Conservation (phyloP, 2,329 filamentous ascomycete genomes). For the Neonectria faginata region DNA sequence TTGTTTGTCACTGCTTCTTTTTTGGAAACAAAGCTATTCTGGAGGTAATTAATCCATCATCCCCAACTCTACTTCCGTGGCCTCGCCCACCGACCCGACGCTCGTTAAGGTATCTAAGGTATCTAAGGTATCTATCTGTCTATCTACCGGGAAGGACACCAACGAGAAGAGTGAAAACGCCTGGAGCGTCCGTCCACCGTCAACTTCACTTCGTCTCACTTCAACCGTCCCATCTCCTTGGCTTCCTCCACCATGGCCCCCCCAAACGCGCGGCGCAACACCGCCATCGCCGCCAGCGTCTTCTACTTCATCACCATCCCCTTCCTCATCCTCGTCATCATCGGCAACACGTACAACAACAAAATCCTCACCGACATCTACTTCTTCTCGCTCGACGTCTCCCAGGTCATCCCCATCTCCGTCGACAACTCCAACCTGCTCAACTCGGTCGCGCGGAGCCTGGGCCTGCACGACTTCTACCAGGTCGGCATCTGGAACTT, state of each 20-base stretch:
- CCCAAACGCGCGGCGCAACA: constrained; percentile 62
- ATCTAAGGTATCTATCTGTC: too few species aligned
- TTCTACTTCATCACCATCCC: constrained; percentile 80
- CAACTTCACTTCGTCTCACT: too few species aligned
- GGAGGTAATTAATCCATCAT: too few species aligned
- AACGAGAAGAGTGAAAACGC: constrained; percentile 6
- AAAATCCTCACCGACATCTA: constrained; percentile 76
- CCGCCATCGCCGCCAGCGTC: constrained; percentile 73
- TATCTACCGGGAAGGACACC: not conserved
- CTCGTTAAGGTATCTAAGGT: too few species aligned
- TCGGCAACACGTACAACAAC: constrained; percentile 77
- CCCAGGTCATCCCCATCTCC: constrained; percentile 80
- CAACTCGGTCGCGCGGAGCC: constrained; percentile 86
- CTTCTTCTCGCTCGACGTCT: constrained; percentile 86
- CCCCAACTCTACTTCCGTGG: not conserved
- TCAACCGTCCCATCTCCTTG: not conserved
- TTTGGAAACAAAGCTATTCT: not conserved
- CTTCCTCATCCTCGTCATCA: constrained; percentile 82
- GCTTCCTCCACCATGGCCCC: constrained; percentile 31
- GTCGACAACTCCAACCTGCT: constrained; percentile 80
- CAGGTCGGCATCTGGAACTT: constrained; percentile 92
- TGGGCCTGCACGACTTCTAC: constrained; percentile 95
- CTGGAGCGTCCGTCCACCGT: constrained; percentile 14
- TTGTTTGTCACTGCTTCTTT: not conserved
- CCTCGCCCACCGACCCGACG: not conserved